A percentile compares a stretch with the other conserved stretches of the same genome.
Evolutionary conservation across 371 early-diverging fungal genomes (phyloP).

Genomic region (Mucor racemosus): DNA sequence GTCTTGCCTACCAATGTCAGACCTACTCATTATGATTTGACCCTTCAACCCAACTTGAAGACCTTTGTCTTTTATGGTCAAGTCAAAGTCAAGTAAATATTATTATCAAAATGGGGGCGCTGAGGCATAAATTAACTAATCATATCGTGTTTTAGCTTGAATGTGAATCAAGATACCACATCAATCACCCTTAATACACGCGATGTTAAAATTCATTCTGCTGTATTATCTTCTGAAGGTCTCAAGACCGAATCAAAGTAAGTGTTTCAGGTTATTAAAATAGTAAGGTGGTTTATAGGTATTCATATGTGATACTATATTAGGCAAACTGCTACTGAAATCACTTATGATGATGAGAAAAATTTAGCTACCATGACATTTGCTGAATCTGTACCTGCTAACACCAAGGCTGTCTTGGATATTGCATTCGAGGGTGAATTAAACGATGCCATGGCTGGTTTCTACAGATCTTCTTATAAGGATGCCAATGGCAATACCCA

Average conservation of each 20-base stretch:
- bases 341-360: conserved; percentile 66
- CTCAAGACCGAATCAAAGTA: conserved; percentile 66
- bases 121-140: not conserved
- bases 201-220: conserved; percentile 58
- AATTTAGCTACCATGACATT: conserved; percentile 80
- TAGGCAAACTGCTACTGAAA: conserved; percentile 70
- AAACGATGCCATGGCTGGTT: conserved; percentile 90
- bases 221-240: conserved; percentile 48
- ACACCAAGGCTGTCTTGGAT: conserved; percentile 69
- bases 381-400: conserved; percentile 64
- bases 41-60: conserved; percentile 67
- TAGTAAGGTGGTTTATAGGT: not conserved
- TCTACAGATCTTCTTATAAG: conserved; percentile 85
- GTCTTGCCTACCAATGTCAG: conserved; percentile 75
- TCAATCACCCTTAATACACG: conserved; percentile 68
- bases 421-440: conserved; percentile 77
- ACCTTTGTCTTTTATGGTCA: conserved; percentile 72
- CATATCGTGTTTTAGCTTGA: conserved; percentile 33
- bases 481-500: conserved; percentile 72
- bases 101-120: not conserved
- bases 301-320: not conserved
- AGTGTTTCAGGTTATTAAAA: conserved; percentile 9
- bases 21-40: conserved; percentile 77
- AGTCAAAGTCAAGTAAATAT: conserved; percentile 60
- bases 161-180: conserved; percentile 66